Evolutionary conservation across 1,284 basidiomycete species (phyloP), one percentile per base, ranked within the genome.

Genomic region (Puccinia polysora): DNA sequence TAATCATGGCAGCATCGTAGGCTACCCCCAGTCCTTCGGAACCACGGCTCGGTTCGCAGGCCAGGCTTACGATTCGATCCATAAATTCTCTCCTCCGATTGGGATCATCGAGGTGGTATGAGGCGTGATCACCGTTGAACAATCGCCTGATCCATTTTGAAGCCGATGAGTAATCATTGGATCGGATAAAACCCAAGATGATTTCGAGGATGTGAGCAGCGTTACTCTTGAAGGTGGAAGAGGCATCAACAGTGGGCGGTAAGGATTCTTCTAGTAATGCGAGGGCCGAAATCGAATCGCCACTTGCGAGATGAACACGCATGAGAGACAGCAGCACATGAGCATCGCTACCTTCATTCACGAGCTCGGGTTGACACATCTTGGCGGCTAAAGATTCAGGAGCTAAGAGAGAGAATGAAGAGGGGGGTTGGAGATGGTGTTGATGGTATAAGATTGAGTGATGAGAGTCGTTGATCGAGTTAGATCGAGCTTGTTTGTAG

Each of bases 101-200:
- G 30, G 56, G 45, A 28, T 69, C 43, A 47, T 69, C 55, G 30
- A 69, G 55, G 18, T 69, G 53, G 32, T 69, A 69, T 12, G 55
- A 50, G 45, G 67, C 67, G 55, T 62, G 68, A 38, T 71, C 68
- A 7, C 58, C 49, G 47, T 64, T 71, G 38, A 71, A 63, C 25
- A 71, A 34, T 43, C 43, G 58, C n/a, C 62, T 71, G 40, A 71
- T 49, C 68, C 68, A 71, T 18, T 53, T 71, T 12, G 56, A 63
- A 49, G 68, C 68, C 15, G 68, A 71, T 25, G 45, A 25, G 38
- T 60, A 71, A 34, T 71, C 68, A 20, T 45, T 47, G 15, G 49
- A 38, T 53, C 59, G 43, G 49, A 71, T 63, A 59, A 71, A 71
- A 4, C 68, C 68, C 8, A 62, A 34, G 32, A 71, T 63, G 34